Percentiles rank a stretch among this genome's conserved stretches.
Conservation (phyloP, 805 yeast genomes). For the Candida wancherniae region DNA sequence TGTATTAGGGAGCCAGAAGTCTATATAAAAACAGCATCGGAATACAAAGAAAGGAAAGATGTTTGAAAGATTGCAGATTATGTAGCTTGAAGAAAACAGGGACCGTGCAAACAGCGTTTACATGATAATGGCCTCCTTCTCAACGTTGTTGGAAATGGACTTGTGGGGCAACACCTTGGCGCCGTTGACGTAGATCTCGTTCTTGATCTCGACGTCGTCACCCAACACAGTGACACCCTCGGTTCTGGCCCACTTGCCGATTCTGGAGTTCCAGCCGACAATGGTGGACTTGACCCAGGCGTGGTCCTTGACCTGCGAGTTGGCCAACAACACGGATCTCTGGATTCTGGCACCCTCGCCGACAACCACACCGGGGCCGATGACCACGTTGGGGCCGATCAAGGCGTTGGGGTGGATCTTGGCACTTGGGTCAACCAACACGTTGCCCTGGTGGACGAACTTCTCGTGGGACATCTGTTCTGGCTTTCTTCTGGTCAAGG, state of each 20-base stretch:
- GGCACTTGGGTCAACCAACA: constrained; percentile 91
- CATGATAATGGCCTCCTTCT: constrained; percentile 98
- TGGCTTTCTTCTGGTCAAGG: constrained; percentile 78
- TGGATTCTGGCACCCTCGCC: constrained; percentile 99
- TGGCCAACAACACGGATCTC: constrained; percentile 86
- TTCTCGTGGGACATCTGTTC: constrained; percentile 61
- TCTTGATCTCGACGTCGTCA: constrained; percentile 97
- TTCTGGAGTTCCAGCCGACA: constrained; percentile 98
- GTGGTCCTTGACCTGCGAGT: constrained; percentile 91
- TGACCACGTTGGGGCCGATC: constrained; percentile 96
- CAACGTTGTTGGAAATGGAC: constrained; percentile 92
- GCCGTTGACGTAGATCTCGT: constrained; percentile 98
- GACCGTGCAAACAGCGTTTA: constrained; percentile 40
- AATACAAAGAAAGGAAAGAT: too few relatives aligned
- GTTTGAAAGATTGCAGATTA: too few relatives aligned
- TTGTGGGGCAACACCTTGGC: constrained; percentile 99
- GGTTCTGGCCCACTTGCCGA: constrained; percentile 98
- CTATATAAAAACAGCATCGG: too few relatives aligned
- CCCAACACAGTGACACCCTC: constrained; percentile 98
- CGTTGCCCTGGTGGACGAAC: constrained; percentile 86
- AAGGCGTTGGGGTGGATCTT: constrained; percentile 87
- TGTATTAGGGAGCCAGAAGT: too few relatives aligned
- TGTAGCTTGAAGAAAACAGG: too few relatives aligned
- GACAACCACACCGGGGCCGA: constrained; percentile 92
- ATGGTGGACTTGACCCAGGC: constrained; percentile 97